Evolutionary conservation across 345 rosid genomes (phyloP), one percentile per base, ranked within the genome.

Genomic region (Mallotus nudiflorus): DNA sequence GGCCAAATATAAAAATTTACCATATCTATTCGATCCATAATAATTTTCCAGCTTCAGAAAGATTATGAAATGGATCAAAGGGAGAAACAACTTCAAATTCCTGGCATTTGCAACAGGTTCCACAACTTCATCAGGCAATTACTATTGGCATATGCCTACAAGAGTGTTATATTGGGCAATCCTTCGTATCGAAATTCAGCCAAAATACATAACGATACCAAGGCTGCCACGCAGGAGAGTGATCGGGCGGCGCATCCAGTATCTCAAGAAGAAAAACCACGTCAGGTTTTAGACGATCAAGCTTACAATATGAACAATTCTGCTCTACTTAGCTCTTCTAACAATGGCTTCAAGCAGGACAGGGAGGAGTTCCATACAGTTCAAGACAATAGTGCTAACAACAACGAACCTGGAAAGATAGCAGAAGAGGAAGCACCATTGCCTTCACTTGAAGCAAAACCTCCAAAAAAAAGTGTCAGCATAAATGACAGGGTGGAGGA

Each of bases 401-500:
- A 9, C 49, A n/a, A 1, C 27, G 29, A 19, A 42, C 15, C 11
- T 31, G 71, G 31, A n/a, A 70, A 60, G 51, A 29, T 14, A 27
- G 24, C 11, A 13, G 69, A 56, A 50, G 65, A 58, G 59, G 83
- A 73, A 66, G 70, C 57, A 46, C 3, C 64, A 57, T 7, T 58
- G 15, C 44, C 74, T 27, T 27, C 67, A 5, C 39, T 24, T 62
- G 58, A 75, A 71, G 58, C 73, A 46, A 78, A 58, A 63, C 67
- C 77, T 62, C 60, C 82, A 51, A 82, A 76, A 81, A 88, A 79
- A 74, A 31, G 12, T 73, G 93, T 88, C 4, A 85, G 93, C 85
- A 82, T 82, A 62, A 80, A 82, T 76, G 85, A 82, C 0, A 81
- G 65, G 42, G 79, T 82, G 1, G 89, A 85, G 75, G 82, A 69